Evolutionary conservation across 176 grass and related monocot species (phyloP).

Genomic region (Puya raimondii): DNA sequence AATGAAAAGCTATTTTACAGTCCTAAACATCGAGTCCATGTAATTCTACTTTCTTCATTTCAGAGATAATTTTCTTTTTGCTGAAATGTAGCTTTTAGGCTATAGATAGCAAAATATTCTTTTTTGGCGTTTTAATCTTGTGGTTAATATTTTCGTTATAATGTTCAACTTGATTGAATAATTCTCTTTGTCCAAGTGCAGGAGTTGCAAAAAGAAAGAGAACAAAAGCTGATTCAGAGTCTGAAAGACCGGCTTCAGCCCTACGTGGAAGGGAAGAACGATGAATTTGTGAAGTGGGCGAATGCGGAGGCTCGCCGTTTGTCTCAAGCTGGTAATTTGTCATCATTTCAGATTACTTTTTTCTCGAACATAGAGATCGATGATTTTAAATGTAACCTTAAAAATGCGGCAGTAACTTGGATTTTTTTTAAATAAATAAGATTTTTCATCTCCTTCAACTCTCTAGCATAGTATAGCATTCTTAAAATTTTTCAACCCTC

Average conservation of each 20-base stretch:
- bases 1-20: too few relatives aligned
- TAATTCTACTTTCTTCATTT: too few relatives aligned
- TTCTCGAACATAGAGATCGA: background rate
- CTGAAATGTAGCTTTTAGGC: too few relatives aligned
- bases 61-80: too few relatives aligned
- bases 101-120: too few relatives aligned
- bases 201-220: conserved; percentile 70
- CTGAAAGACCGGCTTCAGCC: conserved; percentile 67
- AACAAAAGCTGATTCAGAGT: conserved; percentile 45
- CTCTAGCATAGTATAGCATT: too few relatives aligned
- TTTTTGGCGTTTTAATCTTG: too few relatives aligned
- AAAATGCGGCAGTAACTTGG: too few relatives aligned
- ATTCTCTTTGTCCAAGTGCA: conserved; percentile 22
- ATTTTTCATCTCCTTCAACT: too few relatives aligned
- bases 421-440: background rate
- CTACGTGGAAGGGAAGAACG: conserved; percentile 48
- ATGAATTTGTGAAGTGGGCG: conserved; percentile 74
- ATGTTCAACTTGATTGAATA: background rate
- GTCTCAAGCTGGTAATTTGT: conserved; percentile 61
- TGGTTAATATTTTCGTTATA: too few relatives aligned
- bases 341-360: background rate
- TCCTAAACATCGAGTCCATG: too few relatives aligned
- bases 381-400: background rate
- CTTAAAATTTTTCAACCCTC: too few relatives aligned
- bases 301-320: conserved; percentile 57